These are phyloP conservation scores for Eucalyptus marginata DNA, from an alignment of 345 rosid species.

Conservation along the genomic window DNA sequence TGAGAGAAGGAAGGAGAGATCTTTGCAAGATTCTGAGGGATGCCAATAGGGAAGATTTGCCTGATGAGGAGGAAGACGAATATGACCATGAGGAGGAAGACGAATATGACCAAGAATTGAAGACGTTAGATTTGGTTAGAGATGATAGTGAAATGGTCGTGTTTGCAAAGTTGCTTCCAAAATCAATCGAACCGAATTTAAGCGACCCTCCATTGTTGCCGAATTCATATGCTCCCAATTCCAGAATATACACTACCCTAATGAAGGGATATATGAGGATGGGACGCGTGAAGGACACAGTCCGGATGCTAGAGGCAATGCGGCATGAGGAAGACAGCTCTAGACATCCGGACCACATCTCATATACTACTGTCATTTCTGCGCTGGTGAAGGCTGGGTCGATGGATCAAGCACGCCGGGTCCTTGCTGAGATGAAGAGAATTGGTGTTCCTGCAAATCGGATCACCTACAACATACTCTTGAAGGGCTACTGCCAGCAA, in stretches of 20 bases:
- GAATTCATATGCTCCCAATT: slow-evolving; percentile 46
- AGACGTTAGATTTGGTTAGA: not conserved
- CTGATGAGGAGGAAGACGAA: slow-evolving; percentile 21
- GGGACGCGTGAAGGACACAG: slow-evolving; percentile 61
- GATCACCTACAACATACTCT: slow-evolving; percentile 79
- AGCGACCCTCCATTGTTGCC: slow-evolving; percentile 57
- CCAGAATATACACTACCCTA: slow-evolving; percentile 74
- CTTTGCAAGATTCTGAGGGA: slow-evolving; percentile 64
- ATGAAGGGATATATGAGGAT: slow-evolving; percentile 97
- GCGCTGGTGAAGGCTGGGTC: slow-evolving; percentile 69
- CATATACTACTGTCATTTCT: slow-evolving; percentile 87
- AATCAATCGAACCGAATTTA: slow-evolving; percentile 16
- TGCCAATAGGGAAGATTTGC: slow-evolving; percentile 27
- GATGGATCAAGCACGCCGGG: slow-evolving; percentile 77
- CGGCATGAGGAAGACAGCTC: slow-evolving; percentile 43
- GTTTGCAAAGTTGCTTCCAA: slow-evolving; percentile 64
- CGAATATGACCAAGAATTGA: not conserved
- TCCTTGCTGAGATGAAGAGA: slow-evolving; percentile 73
- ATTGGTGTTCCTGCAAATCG: slow-evolving; percentile 73
- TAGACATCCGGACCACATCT: slow-evolving; percentile 81
- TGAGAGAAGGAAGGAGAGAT: slow-evolving; percentile 84
- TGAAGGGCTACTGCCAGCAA: slow-evolving; percentile 85
- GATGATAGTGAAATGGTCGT: slow-evolving; percentile 11
- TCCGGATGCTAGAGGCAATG: slow-evolving; percentile 87
- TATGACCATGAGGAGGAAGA: slow-evolving; percentile 6